Evolutionary conservation across 257 asterid species (phyloP).

Genomic region (Anisodus acutangulus): DNA sequence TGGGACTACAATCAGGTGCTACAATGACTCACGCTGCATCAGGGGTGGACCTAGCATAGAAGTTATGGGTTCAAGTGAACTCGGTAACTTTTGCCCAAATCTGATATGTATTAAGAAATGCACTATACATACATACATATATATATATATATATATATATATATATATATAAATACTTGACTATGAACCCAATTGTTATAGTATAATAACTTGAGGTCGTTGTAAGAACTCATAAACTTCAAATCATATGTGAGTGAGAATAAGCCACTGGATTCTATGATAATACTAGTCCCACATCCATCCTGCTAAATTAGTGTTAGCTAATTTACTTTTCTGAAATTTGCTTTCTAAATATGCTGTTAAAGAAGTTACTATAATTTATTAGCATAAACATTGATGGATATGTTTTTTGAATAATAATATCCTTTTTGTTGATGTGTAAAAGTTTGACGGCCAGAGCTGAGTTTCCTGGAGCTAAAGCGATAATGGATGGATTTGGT

Average conservation of each 20-base stretch:
- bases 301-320: background rate
- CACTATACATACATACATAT: background rate
- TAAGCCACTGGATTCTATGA: background rate
- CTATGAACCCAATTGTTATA: background rate
- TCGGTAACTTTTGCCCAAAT: background rate
- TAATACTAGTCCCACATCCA: background rate
- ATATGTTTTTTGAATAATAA: background rate
- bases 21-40: background rate
- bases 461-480: conserved; percentile 69
- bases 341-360: background rate
- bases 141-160: too few relatives aligned
- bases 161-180: background rate
- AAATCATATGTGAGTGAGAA: background rate
- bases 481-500: conserved; percentile 83
- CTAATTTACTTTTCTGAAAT: background rate
- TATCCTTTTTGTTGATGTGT: conserved; percentile 20
- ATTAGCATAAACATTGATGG: background rate
- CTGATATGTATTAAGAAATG: background rate
- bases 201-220: background rate
- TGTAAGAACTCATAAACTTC: background rate
- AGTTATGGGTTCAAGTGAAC: background rate
- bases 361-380: too few relatives aligned
- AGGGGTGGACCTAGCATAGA: background rate
- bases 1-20: background rate
- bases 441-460: conserved; percentile 81